Percentiles rank a stretch among this genome's conserved stretches.
Conservation (phyloP, 768 basidiomycete genomes). For the Rhodotorula taiwanensis region DNA sequence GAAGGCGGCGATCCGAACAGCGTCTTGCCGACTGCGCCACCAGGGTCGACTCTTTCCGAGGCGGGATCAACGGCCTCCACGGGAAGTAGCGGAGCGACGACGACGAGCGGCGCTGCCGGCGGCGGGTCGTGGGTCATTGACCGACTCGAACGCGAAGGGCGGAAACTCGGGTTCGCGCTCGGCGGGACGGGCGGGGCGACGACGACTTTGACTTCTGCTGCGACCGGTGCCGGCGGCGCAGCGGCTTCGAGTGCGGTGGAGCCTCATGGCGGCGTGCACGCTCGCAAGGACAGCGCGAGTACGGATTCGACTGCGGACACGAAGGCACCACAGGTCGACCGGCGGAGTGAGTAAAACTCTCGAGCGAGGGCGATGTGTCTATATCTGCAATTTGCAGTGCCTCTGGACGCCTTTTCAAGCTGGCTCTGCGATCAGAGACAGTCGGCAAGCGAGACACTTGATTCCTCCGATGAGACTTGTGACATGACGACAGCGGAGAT, state of each 20-base stretch:
- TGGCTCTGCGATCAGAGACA: no score
- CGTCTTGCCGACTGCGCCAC: slow-evolving; percentile 1
- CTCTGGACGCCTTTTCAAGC: no score
- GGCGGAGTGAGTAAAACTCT: no score
- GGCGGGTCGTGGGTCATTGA: neutral
- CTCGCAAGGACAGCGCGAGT: neutral
- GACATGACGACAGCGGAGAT: no score
- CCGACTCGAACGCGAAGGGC: neutral
- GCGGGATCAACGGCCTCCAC: neutral
- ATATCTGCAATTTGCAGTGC: no score
- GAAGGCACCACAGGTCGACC: no score
- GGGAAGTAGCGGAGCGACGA: neutral
- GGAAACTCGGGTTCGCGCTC: slow-evolving; percentile 1
- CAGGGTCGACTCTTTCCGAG: neutral
- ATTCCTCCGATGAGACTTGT: no score
- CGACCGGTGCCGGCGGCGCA: neutral
- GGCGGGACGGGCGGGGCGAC: neutral
- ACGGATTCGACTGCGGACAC: no score
- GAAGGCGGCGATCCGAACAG: slow-evolving; percentile 10
- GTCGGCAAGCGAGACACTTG: no score
- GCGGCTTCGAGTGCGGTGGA: neutral
- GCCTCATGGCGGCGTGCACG: neutral
- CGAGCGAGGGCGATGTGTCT: no score
- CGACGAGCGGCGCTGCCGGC: no score
- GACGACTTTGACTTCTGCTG: no score